Conservation (phyloP, 192 early-diverging fungal genomes). For the Mortierella antarctica region DNA sequence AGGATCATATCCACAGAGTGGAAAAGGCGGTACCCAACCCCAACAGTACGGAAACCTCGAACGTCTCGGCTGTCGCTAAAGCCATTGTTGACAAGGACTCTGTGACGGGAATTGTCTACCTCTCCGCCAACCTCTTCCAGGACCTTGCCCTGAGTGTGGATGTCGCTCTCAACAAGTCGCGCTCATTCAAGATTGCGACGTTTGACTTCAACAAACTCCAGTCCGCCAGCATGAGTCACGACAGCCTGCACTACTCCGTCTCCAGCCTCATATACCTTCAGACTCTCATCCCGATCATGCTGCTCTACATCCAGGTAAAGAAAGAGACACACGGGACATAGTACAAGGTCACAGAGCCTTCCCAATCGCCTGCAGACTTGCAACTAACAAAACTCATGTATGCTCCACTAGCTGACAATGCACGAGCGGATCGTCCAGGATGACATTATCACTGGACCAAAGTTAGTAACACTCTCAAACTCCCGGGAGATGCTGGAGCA, state of each 20-base stretch:
- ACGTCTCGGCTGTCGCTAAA: not conserved
- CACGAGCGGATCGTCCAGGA: conserved; percentile 28
- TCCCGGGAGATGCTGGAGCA: conserved; percentile 28
- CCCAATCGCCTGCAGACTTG: not conserved
- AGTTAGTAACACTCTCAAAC: conserved; percentile 26
- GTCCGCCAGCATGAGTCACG: not conserved
- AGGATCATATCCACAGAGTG: conserved; percentile 14
- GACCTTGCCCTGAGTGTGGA: not conserved
- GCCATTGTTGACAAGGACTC: not conserved
- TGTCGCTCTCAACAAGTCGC: conserved; percentile 18
- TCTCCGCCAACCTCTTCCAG: conserved; percentile 10
- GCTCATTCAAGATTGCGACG: conserved; percentile 23
- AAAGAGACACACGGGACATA: not conserved
- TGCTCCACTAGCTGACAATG: conserved; percentile 21
- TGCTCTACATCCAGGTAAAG: conserved; percentile 42
- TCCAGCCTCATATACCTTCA: conserved; percentile 41
- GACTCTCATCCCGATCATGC: conserved; percentile 17
- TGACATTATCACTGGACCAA: conserved; percentile 27
- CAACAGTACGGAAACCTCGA: not conserved
- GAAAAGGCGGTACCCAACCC: conserved; percentile 1
- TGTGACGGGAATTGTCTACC: conserved; percentile 31
- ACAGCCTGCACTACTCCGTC: conserved; percentile 25
- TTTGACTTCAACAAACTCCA: conserved; percentile 32
- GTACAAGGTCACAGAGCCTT: too few species aligned
- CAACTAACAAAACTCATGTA: not conserved